A percentile compares a stretch with the other conserved stretches of the same genome.
phyloP scores from a whole-genome alignment of 306 rosid species.

The Cajanus cajan region DNA sequence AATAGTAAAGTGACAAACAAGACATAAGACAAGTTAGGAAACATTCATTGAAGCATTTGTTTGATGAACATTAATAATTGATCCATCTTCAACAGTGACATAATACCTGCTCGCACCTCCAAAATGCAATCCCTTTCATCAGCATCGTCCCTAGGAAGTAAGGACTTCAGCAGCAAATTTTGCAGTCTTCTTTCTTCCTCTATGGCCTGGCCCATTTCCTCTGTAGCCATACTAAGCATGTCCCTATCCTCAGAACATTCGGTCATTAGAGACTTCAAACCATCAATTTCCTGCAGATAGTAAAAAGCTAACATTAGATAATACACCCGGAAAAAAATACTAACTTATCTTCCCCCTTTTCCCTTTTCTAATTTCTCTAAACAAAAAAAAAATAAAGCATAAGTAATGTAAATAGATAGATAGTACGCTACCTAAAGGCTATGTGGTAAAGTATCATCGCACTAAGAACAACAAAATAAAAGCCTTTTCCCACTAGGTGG shows the following conservation, averaged over 20 bases:
- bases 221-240: conserved; percentile 77
- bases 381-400: conserved; percentile 17
- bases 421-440: neutral
- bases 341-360: neutral
- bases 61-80: neutral
- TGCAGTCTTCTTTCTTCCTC: conserved; percentile 65
- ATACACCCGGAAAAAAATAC: neutral
- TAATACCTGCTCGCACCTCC: conserved; percentile 95
- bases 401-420: neutral
- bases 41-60: neutral
- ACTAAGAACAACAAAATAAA: neutral
- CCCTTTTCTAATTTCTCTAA: neutral
- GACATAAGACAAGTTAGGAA: conserved; percentile 11
- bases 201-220: conserved; percentile 61
- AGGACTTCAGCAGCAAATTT: conserved; percentile 58
- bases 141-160: conserved; percentile 94
- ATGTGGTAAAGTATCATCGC: neutral
- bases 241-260: conserved; percentile 82
- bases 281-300: conserved; percentile 61
- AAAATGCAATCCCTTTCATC: conserved; percentile 92
- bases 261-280: conserved; percentile 60
- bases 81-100: conserved; percentile 27
- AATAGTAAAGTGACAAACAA: conserved; percentile 4
- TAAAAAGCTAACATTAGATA: conserved; percentile 14
- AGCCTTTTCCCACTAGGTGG: neutral